phyloP scores from a whole-genome alignment of 2,329 filamentous ascomycete species.

The Ophiostoma quercus region DNA sequence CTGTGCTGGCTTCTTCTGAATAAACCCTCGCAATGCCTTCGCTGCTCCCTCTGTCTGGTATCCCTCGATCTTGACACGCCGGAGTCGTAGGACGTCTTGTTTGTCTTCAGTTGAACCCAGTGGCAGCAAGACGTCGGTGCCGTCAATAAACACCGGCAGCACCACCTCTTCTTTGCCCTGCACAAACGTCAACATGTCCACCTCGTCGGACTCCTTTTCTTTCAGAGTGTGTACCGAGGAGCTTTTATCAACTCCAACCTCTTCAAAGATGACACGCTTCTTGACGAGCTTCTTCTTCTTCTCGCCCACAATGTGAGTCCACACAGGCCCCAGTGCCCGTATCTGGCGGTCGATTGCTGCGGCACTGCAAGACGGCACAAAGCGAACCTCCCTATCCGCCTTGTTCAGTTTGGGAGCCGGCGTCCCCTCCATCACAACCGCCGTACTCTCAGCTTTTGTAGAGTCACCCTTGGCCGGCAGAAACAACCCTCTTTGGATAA shows the following conservation, averaged over 20 bases:
- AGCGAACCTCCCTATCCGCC: slow-evolving; percentile 58
- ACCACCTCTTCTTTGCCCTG: slow-evolving; percentile 16
- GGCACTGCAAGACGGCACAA: slow-evolving; percentile 43
- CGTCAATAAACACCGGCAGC: slow-evolving; percentile 24
- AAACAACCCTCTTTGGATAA: slow-evolving; percentile 59
- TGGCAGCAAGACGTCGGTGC: slow-evolving; percentile 25
- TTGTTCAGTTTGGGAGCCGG: slow-evolving; percentile 70
- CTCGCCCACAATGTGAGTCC: slow-evolving; percentile 44
- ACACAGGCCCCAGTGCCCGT: slow-evolving; percentile 60
- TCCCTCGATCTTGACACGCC: slow-evolving; percentile 6
- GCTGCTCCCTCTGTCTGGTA: not conserved
- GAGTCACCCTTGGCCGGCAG: slow-evolving; percentile 39
- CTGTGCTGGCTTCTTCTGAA: not conserved
- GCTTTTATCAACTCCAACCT: slow-evolving; percentile 25
- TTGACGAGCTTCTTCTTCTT: not conserved
- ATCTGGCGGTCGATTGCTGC: slow-evolving; percentile 51
- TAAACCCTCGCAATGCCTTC: not conserved
- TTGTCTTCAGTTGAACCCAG: slow-evolving; percentile 19
- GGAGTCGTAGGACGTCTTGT: not conserved
- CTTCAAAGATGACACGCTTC: slow-evolving; percentile 40
- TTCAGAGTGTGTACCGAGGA: not conserved
- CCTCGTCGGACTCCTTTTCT: slow-evolving; percentile 14
- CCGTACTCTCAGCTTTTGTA: not conserved
- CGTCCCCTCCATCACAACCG: slow-evolving; percentile 31
- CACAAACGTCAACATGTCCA: slow-evolving; percentile 24